A percentile compares a stretch with the other conserved stretches of the same genome.
Evolutionary conservation across 2,329 filamentous ascomycete species (phyloP).

Genomic region (Pseudopithomyces maydicus): DNA sequence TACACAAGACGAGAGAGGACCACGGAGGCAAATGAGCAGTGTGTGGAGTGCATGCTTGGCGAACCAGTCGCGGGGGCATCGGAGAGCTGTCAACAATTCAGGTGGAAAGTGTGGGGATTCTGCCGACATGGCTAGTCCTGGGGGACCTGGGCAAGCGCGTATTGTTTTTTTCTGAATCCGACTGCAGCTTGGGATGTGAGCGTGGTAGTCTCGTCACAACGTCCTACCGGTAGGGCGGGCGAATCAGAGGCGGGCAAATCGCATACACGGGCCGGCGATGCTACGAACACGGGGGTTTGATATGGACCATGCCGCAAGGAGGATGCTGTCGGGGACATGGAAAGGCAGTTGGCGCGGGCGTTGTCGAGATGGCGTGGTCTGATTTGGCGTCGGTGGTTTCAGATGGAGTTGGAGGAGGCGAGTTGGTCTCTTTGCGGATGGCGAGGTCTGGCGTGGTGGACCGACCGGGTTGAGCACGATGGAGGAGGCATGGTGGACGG

Average conservation of each 20-base stretch:
- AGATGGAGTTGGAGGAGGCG: slow-evolving; percentile 1
- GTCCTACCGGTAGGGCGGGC: slow-evolving; percentile 25
- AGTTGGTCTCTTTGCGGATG: not conserved
- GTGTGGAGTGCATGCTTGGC: slow-evolving; percentile 17
- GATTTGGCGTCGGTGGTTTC: slow-evolving; percentile 1
- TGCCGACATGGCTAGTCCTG: slow-evolving; percentile 29
- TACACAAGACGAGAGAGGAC: slow-evolving; percentile 7
- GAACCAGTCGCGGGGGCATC: slow-evolving; percentile 19
- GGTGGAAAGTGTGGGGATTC: slow-evolving; percentile 32
- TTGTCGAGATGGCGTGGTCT: not conserved
- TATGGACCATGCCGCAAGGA: slow-evolving; percentile 19
- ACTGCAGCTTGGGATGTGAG: slow-evolving; percentile 21
- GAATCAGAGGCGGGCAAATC: slow-evolving; percentile 23
- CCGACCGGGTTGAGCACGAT: not conserved
- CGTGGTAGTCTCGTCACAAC: not conserved
- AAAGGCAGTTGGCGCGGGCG: not conserved
- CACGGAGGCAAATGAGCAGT: slow-evolving; percentile 9
- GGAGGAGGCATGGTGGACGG: slow-evolving; percentile 1
- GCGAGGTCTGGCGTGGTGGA: not conserved
- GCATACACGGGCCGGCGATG: slow-evolving; percentile 32
- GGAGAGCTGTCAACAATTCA: no score
- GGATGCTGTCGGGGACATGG: slow-evolving; percentile 3
- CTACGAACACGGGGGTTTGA: slow-evolving; percentile 18
- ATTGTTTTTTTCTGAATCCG: slow-evolving; percentile 19
- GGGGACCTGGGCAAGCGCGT: slow-evolving; percentile 20